Base-by-base conservation (phyloP, 2,329 filamentous ascomycete species). In the Exophiala mesophila region DNA sequence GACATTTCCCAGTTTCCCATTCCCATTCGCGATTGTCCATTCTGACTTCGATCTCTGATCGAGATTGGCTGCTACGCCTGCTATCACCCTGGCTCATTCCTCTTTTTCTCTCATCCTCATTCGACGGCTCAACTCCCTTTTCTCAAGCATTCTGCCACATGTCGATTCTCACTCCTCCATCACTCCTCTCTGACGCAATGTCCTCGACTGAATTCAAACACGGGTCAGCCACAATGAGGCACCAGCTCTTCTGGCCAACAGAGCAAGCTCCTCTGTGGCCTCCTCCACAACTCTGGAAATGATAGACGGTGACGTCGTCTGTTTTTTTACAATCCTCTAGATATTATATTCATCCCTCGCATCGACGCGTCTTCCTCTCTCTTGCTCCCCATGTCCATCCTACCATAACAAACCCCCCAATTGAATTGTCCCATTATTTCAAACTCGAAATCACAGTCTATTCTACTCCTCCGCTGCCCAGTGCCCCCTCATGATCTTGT, bases 211-310 rank as follows among this genome's bases (percentile, higher is more conserved):
- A 40, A 43, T 38, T 45, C 45, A 46, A 41, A 37, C 39, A 24
- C 29, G 28, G 38, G 38, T 21, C 43, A 52, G 49, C 49, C 49
- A 52, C 49, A 52, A 15, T 52, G 46, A 52, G 49, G 49, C 46
- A 49, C 39, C 36, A 41, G 35, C 41, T 41, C 36, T 26, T 26
- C 12, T 26, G 23, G 6, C 23, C 23, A n/a, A n/a, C 23, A 31
- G 21, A 32, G 17, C 31, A 41, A 21, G 29, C 34, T 39, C 31
- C 29, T 32, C 7, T 29, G 38, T 13, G 19, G 20, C 20, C 34
- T 18, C 32, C 38, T 35, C 39, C 17, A 19, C 37, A 20, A 45
- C 28, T 21, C 30, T 24, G 37, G 41, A 24, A 34, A 45, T 21
- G 19, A 32, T 34, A 20, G 19, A 36, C 44, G 15, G 45, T 48